Base-by-base conservation (phyloP, 2,329 filamentous ascomycete species). In the Fusarium sarcochroum region DNA sequence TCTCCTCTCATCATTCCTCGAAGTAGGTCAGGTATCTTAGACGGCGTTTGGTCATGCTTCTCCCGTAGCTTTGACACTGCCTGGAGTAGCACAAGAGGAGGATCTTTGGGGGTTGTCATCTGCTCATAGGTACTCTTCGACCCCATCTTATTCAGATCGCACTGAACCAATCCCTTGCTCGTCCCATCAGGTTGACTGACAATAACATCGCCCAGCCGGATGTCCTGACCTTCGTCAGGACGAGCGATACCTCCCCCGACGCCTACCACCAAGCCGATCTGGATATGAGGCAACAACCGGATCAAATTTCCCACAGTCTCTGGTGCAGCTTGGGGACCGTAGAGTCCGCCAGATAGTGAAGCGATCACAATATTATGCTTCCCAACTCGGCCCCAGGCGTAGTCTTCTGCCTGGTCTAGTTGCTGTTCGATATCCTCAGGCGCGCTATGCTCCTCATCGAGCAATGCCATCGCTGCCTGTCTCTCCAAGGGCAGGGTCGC, bases 221-320 rank as follows among this genome's bases (percentile, higher is more conserved):
- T 65, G 10, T 77, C 75, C 3, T 56, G 46, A 8, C 25, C 37
- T 3, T 42, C 21, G 1, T 30, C 10, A 1, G 55, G 60, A 1
- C 10, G 13, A 2, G 68, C 18, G 11, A 72, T 38, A 1, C 52
- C 75, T 1, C 88, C 86, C 2, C 85, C 86, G 73, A 81, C 83
- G 1, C 79, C 76, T 61, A 74, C 68, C 18, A 74, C 13, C 2
- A 75, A 37, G 1, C 62, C 67, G 17, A 75, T 25, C 0, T 56
- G 51, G 2, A 75, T 68, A 3, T 66, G 53, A 5, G 71, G 68
- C 4, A 76, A 37, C 2, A 69, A 68, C 0, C 50, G 7, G 2
- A 69, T 14, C 4, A 76, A 41, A 9, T 51, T 18, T 1, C 52
- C 49, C 2, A 53, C 73, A 0, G 63, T 70, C 4, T 27, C 68